Evolutionary conservation across 208 protist species (phyloP), one percentile per base, ranked within the genome.

Genomic region (Leishmania gerbilli): DNA sequence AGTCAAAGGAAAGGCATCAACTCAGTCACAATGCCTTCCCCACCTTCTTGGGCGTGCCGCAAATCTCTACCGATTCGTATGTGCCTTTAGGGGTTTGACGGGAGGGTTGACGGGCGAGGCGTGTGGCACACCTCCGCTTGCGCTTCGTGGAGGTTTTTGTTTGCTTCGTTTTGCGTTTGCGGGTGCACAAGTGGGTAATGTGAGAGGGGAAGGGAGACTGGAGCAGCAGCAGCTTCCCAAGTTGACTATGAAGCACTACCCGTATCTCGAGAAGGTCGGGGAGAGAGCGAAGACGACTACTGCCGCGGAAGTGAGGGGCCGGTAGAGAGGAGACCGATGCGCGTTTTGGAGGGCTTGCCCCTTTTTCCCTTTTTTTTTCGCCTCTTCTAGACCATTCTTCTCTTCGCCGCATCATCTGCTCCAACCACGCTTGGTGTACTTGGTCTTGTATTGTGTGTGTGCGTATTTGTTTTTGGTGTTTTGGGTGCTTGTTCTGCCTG

Each of bases 361-460:
- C 15, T 5, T 67, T 68, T 37, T 49, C 40, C 67, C 27, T 0
- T 45, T 37, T 34, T 65, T 34, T 31, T 69, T 69, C 64, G 3
- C 64, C 34, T 49, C 67, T 47, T 71, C 67, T 72, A 47, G 40
- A 49, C 34, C 40, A 31, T 27, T 69, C 65, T 45, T 69, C 31
- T 37, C 60, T 68, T 72, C 21, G 40, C 40, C 3, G 67, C 67
- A 49, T 72, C 40, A 72, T 72, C 67, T 68, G 62, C 62, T 42
- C 24, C 67, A 72, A 27, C 42, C 40, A 49, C 67, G 42, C 42
- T 13, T 72, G 24, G 19, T 72, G 67, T 51, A 5, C 17, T 45
- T 72, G 67, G 11, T 72, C 27, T 19, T 49, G 34, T 37, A 49
- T 15, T 24, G 40, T 47, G 40, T n/a, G 17, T 49, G 4, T 49